Base-by-base conservation (phyloP, 2,329 filamentous ascomycete genomes). In the Alternaria alternata region DNA sequence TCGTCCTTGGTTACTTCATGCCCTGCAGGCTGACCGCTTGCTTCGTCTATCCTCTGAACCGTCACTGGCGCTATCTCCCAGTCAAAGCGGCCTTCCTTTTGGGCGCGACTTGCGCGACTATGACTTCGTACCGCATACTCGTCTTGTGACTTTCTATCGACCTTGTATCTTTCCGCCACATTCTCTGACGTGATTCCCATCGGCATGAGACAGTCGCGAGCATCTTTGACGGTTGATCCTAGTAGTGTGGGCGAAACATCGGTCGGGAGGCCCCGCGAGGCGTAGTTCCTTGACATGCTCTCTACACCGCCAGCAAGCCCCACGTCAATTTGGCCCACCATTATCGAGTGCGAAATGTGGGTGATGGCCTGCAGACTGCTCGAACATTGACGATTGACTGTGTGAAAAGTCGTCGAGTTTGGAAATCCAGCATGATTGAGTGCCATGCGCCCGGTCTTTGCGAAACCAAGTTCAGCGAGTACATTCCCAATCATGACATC, bases 151-250 rank as follows among this genome's bases (percentile, higher is more conserved):
- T 93, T 88, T 63, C 95, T 87, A 5, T 88, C 83, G 73, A 98
- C 88, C 70, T 89, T 86, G 78, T 97, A 98, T 81, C 97, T 94
- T 54, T 88, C 87, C 68, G 90, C 92, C 20, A 99, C 93, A 75
- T 97, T 98, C 84, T 99, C 94, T 59, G 91, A 94, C 2, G 95
- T 98, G 86, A 96, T 95, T n/a, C 95, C 94, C 95, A 99, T 99
- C 62, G 94, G 91, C 85, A 93, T 88, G 86, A 94, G 87, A 84
- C 93, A 95, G 81, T 98, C 94, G 43, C 82, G 81, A 0, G 93
- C 87, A 76, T 97, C 92, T 76, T 93, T 91, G 81, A 86, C 90
- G 62, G 81, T 79, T 46, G 91, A 83, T 57, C 96, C 87, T 57
- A 89, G 87, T 63, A 91, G 88, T 77, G 93, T 89, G 79, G 97